These are phyloP conservation scores for Cladosporium oxysporum DNA, from an alignment of 2,329 filamentous ascomycete species.

Conservation along the genomic window DNA sequence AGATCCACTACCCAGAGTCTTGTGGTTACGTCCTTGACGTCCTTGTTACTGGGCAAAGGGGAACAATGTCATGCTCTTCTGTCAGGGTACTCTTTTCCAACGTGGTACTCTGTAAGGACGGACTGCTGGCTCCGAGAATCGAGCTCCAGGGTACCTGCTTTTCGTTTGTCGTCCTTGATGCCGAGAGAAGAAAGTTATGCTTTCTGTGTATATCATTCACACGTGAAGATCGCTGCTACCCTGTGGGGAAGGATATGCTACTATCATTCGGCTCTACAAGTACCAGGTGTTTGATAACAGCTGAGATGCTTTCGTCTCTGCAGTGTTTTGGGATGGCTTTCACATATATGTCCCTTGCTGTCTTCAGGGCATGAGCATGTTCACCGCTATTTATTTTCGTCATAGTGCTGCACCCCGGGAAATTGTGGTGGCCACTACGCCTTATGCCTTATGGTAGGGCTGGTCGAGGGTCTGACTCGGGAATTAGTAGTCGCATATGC, in stretches of 20 bases:
- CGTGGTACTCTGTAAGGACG: too few species aligned
- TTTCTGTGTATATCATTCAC: neutral
- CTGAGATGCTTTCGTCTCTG: neutral
- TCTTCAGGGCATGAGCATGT: neutral
- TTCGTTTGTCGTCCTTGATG: neutral
- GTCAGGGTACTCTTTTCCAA: neutral
- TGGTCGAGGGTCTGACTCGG: neutral
- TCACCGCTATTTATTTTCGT: neutral
- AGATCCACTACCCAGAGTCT: too few species aligned
- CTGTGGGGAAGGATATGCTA: neutral
- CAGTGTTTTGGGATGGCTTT: neutral
- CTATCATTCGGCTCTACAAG: neutral
- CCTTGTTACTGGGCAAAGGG: neutral
- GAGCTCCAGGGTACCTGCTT: neutral
- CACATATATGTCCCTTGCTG: neutral
- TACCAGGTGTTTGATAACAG: neutral
- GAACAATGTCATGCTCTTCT: neutral
- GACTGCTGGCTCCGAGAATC: neutral
- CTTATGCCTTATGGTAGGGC: slow-evolving; percentile 10
- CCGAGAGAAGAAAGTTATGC: neutral
- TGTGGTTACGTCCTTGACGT: neutral
- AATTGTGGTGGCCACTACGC: neutral
- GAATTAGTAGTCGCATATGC: neutral
- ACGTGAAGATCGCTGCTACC: neutral
- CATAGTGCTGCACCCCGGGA: neutral